Evolutionary conservation across 495 filamentous ascomycete species (phyloP).

Genomic region (Aspergillus homomorphus): DNA sequence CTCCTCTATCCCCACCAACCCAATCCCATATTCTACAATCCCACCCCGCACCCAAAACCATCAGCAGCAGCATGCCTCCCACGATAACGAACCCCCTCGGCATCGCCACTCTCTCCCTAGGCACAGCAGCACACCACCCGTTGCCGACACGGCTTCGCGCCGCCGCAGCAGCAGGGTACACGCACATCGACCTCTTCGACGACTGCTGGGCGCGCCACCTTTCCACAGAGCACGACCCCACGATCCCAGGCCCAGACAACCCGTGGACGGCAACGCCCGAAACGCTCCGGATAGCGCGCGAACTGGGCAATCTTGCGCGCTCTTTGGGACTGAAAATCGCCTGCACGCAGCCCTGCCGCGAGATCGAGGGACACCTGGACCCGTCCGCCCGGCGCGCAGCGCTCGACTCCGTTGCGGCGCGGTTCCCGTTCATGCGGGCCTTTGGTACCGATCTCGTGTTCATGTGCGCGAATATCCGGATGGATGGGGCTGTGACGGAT

Average conservation of each 20-base stretch:
- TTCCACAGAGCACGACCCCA: constrained; percentile 25
- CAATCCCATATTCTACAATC: not conserved
- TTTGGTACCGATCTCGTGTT: constrained; percentile 37
- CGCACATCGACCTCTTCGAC: constrained; percentile 38
- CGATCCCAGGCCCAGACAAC: constrained; percentile 4
- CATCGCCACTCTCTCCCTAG: constrained; percentile 34
- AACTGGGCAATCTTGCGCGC: constrained; percentile 28
- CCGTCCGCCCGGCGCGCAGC: constrained; percentile 19
- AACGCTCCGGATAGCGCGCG: constrained; percentile 27
- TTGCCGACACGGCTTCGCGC: constrained; percentile 28
- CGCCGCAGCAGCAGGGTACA: constrained; percentile 31
- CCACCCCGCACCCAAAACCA: constrained; percentile 10
- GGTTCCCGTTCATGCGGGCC: constrained; percentile 38
- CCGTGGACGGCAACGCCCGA: constrained; percentile 30
- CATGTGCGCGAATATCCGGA: constrained; percentile 34
- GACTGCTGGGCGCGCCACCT: constrained; percentile 38
- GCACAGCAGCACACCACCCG: constrained; percentile 28
- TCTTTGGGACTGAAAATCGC: constrained; percentile 32
- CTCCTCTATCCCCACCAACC: not conserved
- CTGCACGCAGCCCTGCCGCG: constrained; percentile 33
- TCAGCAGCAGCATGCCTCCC: constrained; percentile 16
- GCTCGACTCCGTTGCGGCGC: constrained; percentile 28
- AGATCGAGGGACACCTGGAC: constrained; percentile 31
- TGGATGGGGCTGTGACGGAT: constrained; percentile 27
- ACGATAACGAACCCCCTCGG: constrained; percentile 21